Conservation (phyloP, 495 filamentous ascomycete genomes). For the Penicillium canariense region DNA sequence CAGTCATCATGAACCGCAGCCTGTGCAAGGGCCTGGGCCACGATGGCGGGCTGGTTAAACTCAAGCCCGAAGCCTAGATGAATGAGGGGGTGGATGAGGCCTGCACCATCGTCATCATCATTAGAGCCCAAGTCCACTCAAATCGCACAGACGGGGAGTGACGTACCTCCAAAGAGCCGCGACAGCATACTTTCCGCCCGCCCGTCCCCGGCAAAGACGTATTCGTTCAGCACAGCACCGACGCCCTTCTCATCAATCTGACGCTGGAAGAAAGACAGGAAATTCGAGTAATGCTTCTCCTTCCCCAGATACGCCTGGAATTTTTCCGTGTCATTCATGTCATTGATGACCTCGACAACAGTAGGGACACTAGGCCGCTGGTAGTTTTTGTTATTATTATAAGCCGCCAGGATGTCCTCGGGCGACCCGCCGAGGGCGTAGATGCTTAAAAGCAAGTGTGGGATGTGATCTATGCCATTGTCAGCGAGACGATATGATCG, state of each 20-base stretch:
- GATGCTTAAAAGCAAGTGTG: conserved; percentile 70
- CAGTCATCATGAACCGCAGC: conserved; percentile 59
- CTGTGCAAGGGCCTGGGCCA: conserved; percentile 79
- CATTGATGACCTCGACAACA: conserved; percentile 44
- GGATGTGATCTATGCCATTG: conserved; percentile 54
- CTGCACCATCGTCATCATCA: conserved; percentile 25
- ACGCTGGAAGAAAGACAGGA: conserved; percentile 66
- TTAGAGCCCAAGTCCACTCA: not conserved
- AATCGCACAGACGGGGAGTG: not conserved
- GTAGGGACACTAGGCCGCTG: conserved; percentile 51
- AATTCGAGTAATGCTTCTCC: conserved; percentile 61
- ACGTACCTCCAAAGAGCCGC: conserved; percentile 54
- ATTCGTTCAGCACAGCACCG: conserved; percentile 56
- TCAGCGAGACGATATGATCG: conserved; percentile 9
- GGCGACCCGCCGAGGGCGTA: conserved; percentile 70
- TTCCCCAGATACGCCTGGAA: conserved; percentile 54
- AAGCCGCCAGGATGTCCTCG: conserved; percentile 53
- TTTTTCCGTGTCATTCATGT: conserved; percentile 49
- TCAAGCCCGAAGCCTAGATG: conserved; percentile 83
- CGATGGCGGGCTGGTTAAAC: conserved; percentile 74
- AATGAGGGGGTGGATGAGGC: conserved; percentile 78
- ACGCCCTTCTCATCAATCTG: conserved; percentile 66
- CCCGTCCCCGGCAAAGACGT: conserved; percentile 62
- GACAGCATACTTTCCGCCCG: conserved; percentile 59
- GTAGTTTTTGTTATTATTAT: conserved; percentile 57